These are phyloP conservation scores for Aurantiochytrium sp. DNA, from an alignment of 108 stramenopile genomes.

Conservation along the genomic window DNA sequence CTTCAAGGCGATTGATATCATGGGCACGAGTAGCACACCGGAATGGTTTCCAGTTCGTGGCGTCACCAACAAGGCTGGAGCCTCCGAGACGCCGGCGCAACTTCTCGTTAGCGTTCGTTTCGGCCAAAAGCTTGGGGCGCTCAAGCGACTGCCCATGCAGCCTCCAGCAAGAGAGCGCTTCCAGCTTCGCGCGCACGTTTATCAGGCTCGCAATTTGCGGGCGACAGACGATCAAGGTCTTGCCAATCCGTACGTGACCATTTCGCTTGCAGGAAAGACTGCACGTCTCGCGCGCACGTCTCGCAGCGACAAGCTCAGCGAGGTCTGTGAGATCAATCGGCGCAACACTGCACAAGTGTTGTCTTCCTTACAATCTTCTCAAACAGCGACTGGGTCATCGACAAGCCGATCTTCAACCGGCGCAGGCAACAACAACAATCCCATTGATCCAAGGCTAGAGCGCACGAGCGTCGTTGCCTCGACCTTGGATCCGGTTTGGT, in stretches of 20 bases:
- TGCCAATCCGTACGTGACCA: not conserved
- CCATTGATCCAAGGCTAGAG: not conserved
- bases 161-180: not conserved
- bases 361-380: too few relatives aligned
- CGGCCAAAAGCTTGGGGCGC: not conserved
- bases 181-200: not conserved
- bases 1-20: not conserved
- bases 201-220: not conserved
- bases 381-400: not conserved
- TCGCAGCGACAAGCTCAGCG: not conserved
- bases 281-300: not conserved
- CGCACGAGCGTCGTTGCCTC: not conserved
- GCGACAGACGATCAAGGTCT: not conserved
- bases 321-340: not conserved
- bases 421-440: not conserved
- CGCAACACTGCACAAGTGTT: not conserved
- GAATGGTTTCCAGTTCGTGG: not conserved
- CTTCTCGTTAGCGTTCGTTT: not conserved
- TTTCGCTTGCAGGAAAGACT: not conserved
- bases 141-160: not conserved
- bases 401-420: not conserved
- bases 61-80: not conserved
- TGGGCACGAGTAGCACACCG: not conserved
- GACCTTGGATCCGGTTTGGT: not conserved
- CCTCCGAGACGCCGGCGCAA: not conserved